Conservation (phyloP, 352 stramenopile genomes). For the Globisporangium polare region DNA sequence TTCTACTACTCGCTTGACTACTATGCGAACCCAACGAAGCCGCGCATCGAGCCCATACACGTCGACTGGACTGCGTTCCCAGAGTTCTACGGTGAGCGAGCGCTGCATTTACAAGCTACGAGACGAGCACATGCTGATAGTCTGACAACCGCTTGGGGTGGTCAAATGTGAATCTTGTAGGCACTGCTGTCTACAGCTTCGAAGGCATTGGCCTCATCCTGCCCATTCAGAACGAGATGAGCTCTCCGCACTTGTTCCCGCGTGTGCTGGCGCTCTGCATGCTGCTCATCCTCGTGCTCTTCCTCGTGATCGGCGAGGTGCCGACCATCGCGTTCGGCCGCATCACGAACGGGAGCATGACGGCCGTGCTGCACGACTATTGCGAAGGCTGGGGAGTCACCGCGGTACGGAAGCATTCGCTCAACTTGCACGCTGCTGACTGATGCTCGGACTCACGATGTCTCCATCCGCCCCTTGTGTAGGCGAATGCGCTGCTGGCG, state of each 20-base stretch:
- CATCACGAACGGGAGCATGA: constrained; percentile 80
- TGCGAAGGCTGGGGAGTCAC: constrained; percentile 65
- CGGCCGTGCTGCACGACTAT: constrained; percentile 66
- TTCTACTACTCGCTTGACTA: constrained; percentile 81
- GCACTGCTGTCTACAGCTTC: constrained; percentile 79
- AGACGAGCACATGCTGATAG: neutral
- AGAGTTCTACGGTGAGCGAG: constrained; percentile 55
- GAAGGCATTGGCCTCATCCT: constrained; percentile 76
- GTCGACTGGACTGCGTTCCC: constrained; percentile 42
- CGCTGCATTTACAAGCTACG: neutral
- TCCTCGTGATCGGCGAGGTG: constrained; percentile 67
- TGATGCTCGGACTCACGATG: neutral
- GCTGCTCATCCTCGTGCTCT: constrained; percentile 67
- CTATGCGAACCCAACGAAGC: constrained; percentile 30
- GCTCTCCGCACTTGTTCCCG: constrained; percentile 46
- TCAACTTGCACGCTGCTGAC: neutral
- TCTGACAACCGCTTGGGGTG: neutral
- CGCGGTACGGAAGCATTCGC: constrained; percentile 25
- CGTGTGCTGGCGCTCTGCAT: constrained; percentile 55
- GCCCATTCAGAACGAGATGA: constrained; percentile 80
- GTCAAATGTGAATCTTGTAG: constrained; percentile 8
- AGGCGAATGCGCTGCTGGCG: constrained; percentile 67
- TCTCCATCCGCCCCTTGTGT: constrained; percentile 5
- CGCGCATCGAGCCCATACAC: constrained; percentile 16
- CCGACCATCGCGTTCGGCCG: constrained; percentile 63